Evolutionary conservation across 2,329 filamentous ascomycete genomes (phyloP).

Genomic region (Sporothrix variecibatus): DNA sequence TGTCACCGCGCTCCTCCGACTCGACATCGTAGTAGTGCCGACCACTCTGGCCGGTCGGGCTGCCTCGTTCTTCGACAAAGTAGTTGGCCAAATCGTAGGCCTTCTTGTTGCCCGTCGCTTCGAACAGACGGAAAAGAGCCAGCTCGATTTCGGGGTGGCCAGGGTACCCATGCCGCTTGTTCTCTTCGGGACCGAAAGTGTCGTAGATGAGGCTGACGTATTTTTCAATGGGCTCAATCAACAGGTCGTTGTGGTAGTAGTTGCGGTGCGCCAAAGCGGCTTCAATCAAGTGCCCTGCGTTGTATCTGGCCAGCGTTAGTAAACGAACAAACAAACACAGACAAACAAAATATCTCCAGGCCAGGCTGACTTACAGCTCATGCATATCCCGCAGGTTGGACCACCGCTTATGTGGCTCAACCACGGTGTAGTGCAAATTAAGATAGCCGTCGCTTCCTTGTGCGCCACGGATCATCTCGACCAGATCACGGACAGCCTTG

Average conservation of each 20-base stretch:
- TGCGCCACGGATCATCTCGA: slow-evolving; percentile 6
- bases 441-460: slow-evolving; percentile 13
- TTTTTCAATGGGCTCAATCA: neutral
- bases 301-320: neutral
- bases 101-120: neutral
- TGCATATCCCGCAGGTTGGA: slow-evolving; percentile 18
- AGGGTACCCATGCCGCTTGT: slow-evolving; percentile 3
- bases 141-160: slow-evolving; percentile 17
- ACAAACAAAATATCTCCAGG: no score
- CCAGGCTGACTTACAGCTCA: neutral
- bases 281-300: slow-evolving; percentile 4
- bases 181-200: slow-evolving; percentile 1
- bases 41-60: neutral
- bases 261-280: neutral
- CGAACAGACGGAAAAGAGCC: neutral
- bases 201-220: neutral
- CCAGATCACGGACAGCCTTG: neutral
- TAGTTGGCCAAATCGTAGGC: neutral
- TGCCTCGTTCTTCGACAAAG: slow-evolving; percentile 6
- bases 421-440: slow-evolving; percentile 14
- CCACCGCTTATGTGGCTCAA: slow-evolving; percentile 6
- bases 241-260: neutral
- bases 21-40: slow-evolving; percentile 17
- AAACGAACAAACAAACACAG: neutral
- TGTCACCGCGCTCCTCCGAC: neutral